Percentiles rank a stretch among this genome's conserved stretches.
Conservation (phyloP, 192 early-diverging fungal genomes). For the Dispira parvispora region DNA sequence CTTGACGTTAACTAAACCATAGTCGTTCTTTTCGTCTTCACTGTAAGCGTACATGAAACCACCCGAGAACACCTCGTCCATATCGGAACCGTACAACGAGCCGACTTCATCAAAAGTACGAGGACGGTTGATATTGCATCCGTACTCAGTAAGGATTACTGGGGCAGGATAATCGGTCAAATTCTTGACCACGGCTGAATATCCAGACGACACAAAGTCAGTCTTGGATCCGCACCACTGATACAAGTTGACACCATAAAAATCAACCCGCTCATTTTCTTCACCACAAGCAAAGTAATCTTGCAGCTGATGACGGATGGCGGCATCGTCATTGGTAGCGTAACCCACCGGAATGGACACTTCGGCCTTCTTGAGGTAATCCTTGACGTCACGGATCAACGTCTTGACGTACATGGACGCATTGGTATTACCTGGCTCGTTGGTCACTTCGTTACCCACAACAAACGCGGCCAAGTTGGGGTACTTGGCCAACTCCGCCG, state of each 20-base stretch:
- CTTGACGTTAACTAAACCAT: slow-evolving; percentile 46
- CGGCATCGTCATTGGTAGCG: slow-evolving; percentile 53
- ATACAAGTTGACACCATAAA: slow-evolving; percentile 59
- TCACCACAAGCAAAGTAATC: slow-evolving; percentile 56
- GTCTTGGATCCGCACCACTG: slow-evolving; percentile 52
- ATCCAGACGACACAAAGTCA: slow-evolving; percentile 48
- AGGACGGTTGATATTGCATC: slow-evolving; percentile 49
- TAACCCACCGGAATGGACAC: slow-evolving; percentile 56
- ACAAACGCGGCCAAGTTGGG: slow-evolving; percentile 47
- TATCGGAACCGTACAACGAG: slow-evolving; percentile 48
- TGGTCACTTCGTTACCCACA: slow-evolving; percentile 61
- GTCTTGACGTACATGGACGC: slow-evolving; percentile 53
- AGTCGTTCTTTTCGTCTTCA: slow-evolving; percentile 48
- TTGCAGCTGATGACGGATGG: slow-evolving; percentile 43
- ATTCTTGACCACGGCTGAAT: slow-evolving; percentile 40
- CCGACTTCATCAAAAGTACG: slow-evolving; percentile 50
- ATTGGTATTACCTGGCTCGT: slow-evolving; percentile 36
- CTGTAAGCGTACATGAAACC: slow-evolving; percentile 62
- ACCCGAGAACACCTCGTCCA: slow-evolving; percentile 47
- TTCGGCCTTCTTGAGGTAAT: slow-evolving; percentile 30
- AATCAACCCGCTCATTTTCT: slow-evolving; percentile 39
- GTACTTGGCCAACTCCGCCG: slow-evolving; percentile 50
- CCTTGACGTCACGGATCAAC: slow-evolving; percentile 45
- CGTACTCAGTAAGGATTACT: slow-evolving; percentile 58
- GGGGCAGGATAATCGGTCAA: slow-evolving; percentile 42